A percentile compares a stretch with the other conserved stretches of the same genome.
Conservation (phyloP, 306 rosid genomes). For the Pterocarpus santalinus region DNA sequence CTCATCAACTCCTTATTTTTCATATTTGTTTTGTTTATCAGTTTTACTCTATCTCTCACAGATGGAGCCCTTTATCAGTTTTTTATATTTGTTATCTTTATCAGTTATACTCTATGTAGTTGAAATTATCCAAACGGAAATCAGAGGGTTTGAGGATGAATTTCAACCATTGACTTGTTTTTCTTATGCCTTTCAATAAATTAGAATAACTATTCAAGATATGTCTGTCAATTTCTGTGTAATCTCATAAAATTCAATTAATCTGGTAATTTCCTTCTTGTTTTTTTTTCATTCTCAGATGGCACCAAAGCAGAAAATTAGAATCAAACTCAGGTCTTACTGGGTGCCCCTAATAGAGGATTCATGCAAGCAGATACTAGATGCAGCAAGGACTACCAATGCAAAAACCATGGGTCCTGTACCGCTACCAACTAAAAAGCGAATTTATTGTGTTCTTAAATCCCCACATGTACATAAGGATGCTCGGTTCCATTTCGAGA, state of each 20-base stretch:
- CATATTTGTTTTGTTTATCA: too few relatives aligned
- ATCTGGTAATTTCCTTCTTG: constrained; percentile 25
- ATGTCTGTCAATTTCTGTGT: not conserved
- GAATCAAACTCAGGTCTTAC: constrained; percentile 97
- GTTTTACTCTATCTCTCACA: too few relatives aligned
- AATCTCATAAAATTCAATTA: constrained; percentile 2
- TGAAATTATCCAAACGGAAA: constrained; percentile 29
- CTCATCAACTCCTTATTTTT: not conserved
- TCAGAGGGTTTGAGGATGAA: not conserved
- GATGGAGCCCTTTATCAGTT: too few relatives aligned
- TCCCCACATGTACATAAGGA: constrained; percentile 96
- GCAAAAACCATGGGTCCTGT: constrained; percentile 99
- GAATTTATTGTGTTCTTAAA: constrained; percentile 86
- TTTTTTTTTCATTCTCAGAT: constrained; percentile 61
- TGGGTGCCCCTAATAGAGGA: constrained; percentile 93
- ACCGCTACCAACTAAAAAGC: constrained; percentile 93
- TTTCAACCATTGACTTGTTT: constrained; percentile 31
- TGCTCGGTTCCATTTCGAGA: constrained; percentile 94
- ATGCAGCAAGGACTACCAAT: constrained; percentile 89
- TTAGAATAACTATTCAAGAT: constrained; percentile 10
- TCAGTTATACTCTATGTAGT: not conserved
- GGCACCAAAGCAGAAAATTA: constrained; percentile 93
- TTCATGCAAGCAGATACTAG: constrained; percentile 97
- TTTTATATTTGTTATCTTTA: too few relatives aligned
- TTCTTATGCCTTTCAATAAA: not conserved